Base-by-base conservation (phyloP, 2,329 filamentous ascomycete species). In the Bipolaris zeicola region DNA sequence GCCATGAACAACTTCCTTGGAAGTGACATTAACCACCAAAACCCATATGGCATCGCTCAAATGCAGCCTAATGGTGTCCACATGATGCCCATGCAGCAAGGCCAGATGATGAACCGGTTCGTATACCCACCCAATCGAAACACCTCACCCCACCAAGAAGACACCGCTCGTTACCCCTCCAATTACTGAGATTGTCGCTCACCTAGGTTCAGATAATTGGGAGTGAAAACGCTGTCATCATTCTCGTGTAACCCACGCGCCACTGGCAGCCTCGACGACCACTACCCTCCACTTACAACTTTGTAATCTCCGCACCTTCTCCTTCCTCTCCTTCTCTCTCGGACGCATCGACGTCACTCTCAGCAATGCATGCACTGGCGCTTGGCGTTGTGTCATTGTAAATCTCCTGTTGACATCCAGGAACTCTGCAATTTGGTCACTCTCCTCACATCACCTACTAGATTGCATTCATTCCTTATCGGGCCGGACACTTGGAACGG, bases 1-100 rank as follows among this genome's bases (percentile, higher is more conserved):
- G 77, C 78, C 11, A 82, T 82, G 77, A 80, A 81, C 62, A 77
- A 77, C 62, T 80, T 82, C 66, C 78, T 80, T 26, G 79, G 80
- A 38, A 73, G 74, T 53, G 77, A 80, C 52, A 69, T 76, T 36
- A 77, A 78, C 53, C 76, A 79, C 48, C 76, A 78, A 44, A 81
- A 82, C 47, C 79, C 80, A 1, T 82, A 82, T 58, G 80, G 80
- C 42, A 81, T 82, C 71, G 78, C 75, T n/a, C 73, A 74, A 52
- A 62, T 77, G 57, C 74, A 73, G 58, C 75, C 73, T 10, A 78
- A 78, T 48, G 76, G 75, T 34, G 74, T 78, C 44, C 76, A 69
- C 47, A 76, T 77, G 74, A 76, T 77, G 73, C 71, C 70, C 16
- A 76, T 76, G 74, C 71, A 73, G 48, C 66, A 66, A 38, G 70